A percentile compares a stretch with the other conserved stretches of the same genome.
Evolutionary conservation across 2,329 filamentous ascomycete genomes (phyloP).

Genomic region (Metarhizium album): DNA sequence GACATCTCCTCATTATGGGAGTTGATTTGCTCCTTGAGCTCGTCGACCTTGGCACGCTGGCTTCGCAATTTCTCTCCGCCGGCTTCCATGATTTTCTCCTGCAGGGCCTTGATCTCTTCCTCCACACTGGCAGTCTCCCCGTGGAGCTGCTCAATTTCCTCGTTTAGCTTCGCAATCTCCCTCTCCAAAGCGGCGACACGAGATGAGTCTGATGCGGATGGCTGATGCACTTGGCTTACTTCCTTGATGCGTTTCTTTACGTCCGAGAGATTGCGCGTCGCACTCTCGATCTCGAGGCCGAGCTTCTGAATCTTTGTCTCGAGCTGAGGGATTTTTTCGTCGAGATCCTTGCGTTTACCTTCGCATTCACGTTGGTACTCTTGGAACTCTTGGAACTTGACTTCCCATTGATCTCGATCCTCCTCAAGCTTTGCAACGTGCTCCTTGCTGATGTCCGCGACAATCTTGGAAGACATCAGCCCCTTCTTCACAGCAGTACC

Average conservation of each 20-base stretch:
- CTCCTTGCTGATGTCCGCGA: conserved; percentile 77
- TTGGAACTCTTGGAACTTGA: conserved; percentile 74
- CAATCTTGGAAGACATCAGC: conserved; percentile 92
- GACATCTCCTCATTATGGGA: conserved; percentile 73
- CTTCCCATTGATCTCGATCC: conserved; percentile 76
- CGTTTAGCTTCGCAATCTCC: conserved; percentile 63
- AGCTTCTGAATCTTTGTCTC: conserved; percentile 91
- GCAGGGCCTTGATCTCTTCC: conserved; percentile 81
- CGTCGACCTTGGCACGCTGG: conserved; percentile 85
- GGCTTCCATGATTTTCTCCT: conserved; percentile 97
- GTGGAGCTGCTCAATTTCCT: conserved; percentile 69
- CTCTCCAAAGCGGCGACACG: conserved; percentile 65
- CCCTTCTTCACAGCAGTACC: conserved; percentile 83
- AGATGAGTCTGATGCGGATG: conserved; percentile 68
- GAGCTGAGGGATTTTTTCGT: conserved; percentile 68
- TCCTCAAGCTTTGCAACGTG: conserved; percentile 79
- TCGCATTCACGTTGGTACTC: conserved; percentile 76
- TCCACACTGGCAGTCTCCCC: conserved; percentile 83
- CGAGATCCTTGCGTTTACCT: conserved; percentile 57
- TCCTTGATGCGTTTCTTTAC: conserved; percentile 78
- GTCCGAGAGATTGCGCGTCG: conserved; percentile 73
- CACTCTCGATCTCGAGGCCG: conserved; percentile 76
- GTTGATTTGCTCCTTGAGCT: conserved; percentile 75
- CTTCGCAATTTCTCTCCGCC: conserved; percentile 86
- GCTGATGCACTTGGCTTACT: conserved; percentile 67